Percentiles rank a stretch among this genome's conserved stretches.
Evolutionary conservation across 192 early-diverging fungal genomes (phyloP).

Genomic region (Mortierella claussenii): DNA sequence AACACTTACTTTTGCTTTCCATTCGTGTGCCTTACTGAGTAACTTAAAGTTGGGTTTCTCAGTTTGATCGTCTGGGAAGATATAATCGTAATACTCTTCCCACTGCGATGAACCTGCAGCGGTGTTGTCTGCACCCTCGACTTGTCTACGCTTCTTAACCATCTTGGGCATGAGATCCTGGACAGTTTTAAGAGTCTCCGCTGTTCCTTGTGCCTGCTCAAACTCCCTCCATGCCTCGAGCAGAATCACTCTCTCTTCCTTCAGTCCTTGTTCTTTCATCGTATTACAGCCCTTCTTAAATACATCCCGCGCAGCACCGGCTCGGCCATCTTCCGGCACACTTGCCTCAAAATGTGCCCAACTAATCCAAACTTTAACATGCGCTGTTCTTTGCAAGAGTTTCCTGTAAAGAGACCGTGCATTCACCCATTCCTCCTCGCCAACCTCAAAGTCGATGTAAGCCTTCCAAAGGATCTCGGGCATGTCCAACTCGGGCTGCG

Average conservation of each 20-base stretch:
- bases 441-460: conserved; percentile 95
- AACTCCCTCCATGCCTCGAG: conserved; percentile 94
- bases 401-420: conserved; percentile 86
- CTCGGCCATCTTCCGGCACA: conserved; percentile 66
- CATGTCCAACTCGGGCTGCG: conserved; percentile 94
- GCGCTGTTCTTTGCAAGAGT: conserved; percentile 86
- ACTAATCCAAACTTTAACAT: conserved; percentile 98
- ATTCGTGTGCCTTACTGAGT: conserved; percentile 89
- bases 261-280: conserved; percentile 76
- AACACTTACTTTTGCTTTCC: conserved; percentile 61
- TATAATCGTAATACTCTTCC: conserved; percentile 99
- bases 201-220: conserved; percentile 70
- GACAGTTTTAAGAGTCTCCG: conserved; percentile 68
- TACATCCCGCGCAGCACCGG: conserved; percentile 70
- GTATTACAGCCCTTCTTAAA: conserved; percentile 80
- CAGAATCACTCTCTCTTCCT: conserved; percentile 90
- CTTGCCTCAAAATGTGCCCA: conserved; percentile 90
- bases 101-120: conserved; percentile 67
- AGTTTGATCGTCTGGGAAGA: conserved; percentile 96
- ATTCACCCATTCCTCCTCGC: conserved; percentile 81
- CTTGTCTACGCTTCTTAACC: conserved; percentile 88
- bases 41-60: conserved; percentile 91
- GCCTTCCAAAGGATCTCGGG: conserved; percentile 99
- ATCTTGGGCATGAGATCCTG: conserved; percentile 85
- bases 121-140: conserved; percentile 59